Evolutionary conservation across 1,284 basidiomycete genomes (phyloP).

Genomic region (Ganoderma boninense): DNA sequence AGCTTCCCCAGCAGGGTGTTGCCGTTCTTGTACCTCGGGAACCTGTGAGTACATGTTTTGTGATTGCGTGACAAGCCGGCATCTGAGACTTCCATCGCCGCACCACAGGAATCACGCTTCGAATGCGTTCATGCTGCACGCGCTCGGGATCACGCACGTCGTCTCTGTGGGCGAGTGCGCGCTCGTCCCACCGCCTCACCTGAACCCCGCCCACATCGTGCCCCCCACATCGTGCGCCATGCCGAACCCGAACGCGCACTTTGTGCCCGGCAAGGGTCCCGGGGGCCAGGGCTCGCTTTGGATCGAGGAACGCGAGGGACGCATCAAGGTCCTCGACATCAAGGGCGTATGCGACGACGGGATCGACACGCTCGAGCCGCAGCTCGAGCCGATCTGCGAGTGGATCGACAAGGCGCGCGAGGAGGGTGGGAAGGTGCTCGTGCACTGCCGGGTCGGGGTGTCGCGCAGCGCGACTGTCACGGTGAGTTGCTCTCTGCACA

Average conservation of each 20-base stretch:
- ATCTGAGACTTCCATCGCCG: background rate
- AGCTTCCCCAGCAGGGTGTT: slow-evolving; percentile 95
- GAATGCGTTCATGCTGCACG: slow-evolving; percentile 95
- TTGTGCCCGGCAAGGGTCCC: slow-evolving; percentile 53
- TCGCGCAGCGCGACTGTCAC: slow-evolving; percentile 93
- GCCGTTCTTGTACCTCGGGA: slow-evolving; percentile 95
- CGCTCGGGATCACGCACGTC: slow-evolving; percentile 97
- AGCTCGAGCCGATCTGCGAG: slow-evolving; percentile 87
- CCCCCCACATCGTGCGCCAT: slow-evolving; percentile 32
- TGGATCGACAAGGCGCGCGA: slow-evolving; percentile 92
- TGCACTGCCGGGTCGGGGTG: slow-evolving; percentile 97
- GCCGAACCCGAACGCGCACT: slow-evolving; percentile 46
- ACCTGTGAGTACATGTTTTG: slow-evolving; percentile 68
- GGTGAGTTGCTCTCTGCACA: slow-evolving; percentile 51
- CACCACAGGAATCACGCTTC: slow-evolving; percentile 85
- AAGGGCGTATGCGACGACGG: slow-evolving; percentile 94
- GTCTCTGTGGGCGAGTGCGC: slow-evolving; percentile 97
- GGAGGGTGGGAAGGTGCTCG: slow-evolving; percentile 89
- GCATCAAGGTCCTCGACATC: slow-evolving; percentile 90
- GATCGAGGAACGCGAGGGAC: slow-evolving; percentile 86
- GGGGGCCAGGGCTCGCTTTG: slow-evolving; percentile 79
- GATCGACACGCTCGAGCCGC: slow-evolving; percentile 91
- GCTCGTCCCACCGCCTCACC: slow-evolving; percentile 70
- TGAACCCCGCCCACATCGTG: slow-evolving; percentile 21
- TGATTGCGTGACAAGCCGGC: slow-evolving; percentile 17